Evolutionary conservation across 2,329 filamentous ascomycete genomes (phyloP), one percentile per base, ranked within the genome.

Genomic region (Botrytis elliptica): DNA sequence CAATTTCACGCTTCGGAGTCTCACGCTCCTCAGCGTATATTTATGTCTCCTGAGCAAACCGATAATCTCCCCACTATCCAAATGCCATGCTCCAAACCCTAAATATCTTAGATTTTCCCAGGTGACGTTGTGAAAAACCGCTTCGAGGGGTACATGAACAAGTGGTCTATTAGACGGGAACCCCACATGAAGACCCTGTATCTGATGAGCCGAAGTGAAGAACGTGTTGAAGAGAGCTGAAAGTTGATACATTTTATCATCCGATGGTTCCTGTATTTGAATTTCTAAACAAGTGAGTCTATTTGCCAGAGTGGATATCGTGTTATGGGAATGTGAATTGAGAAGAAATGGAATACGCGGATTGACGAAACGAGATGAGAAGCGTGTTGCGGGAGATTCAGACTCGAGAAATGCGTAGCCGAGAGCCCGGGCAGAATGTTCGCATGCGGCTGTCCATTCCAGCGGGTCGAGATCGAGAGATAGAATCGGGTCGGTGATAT

Each of bases 81-180:
- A 81, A 60, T 85, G 85, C 90, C 90, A 92, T 22, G 88, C 86
- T 76, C 91, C 89, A 36, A 92, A 86, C 2, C 90, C 90, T 72
- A 92, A 87, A 2, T 89, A 88, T 49, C 88, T 85, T 8, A 92
- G 83, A 49, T 87, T 87, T 22, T 87, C 85, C 88, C 89, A 91
- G 62, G 85, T 84, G 12, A 90, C 85, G 73, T 87, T 83, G 77
- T 92, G 89, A 78, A 92, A 91, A 38, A 92, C 84, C 9, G 86
- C 84, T 74, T 90, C 88, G 3, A 92, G 84, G 8, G 84, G 84
- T 33, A 92, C 80, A 57, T 68, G 62, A 36, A 85, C 86, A 3
- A 92, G 81, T 0, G 87, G 84, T 10, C 86, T 85, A 0, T 64
- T 52, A 9, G 67, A 71, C 1, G 88, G 88, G 76, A 92, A 92